Conservation (phyloP, 306 rosid genomes). For the Cucurbita maxima region DNA sequence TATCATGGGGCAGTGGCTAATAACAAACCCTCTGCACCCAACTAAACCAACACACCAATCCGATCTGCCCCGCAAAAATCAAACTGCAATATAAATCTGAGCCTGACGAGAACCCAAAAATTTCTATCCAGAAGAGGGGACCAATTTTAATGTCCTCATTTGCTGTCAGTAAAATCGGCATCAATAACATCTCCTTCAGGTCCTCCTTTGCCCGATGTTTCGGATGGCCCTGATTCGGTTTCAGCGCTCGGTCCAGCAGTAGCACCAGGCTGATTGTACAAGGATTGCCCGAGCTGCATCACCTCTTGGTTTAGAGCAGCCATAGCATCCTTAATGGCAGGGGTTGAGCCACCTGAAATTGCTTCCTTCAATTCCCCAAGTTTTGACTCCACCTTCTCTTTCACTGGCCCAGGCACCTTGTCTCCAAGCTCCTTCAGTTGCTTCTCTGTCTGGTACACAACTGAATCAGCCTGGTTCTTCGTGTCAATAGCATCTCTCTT, state of each 20-base stretch:
- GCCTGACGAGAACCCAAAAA: neutral
- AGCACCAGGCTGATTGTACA: constrained; percentile 58
- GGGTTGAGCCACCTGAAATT: constrained; percentile 62
- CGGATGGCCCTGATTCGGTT: constrained; percentile 52
- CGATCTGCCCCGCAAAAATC: neutral
- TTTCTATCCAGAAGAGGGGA: neutral
- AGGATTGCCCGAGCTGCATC: constrained; percentile 83
- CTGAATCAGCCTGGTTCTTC: constrained; percentile 87
- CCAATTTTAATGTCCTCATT: constrained; percentile 16
- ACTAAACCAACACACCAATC: neutral
- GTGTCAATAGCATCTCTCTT: constrained; percentile 88
- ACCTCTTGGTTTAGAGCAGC: constrained; percentile 91
- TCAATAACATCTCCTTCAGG: constrained; percentile 77
- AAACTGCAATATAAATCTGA: neutral
- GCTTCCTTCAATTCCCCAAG: constrained; percentile 75
- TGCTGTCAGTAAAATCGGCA: constrained; percentile 75
- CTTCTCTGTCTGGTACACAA: constrained; percentile 88
- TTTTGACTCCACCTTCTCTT: constrained; percentile 84
- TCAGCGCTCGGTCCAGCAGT: constrained; percentile 36
- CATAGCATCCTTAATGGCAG: constrained; percentile 68
- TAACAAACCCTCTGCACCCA: neutral
- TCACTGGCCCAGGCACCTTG: constrained; percentile 78
- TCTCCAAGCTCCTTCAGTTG: constrained; percentile 87
- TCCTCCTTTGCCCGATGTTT: constrained; percentile 55
- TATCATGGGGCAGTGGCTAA: constrained; percentile 3